These are phyloP conservation scores for Lentinus brumalis DNA, from an alignment of 768 basidiomycete genomes.

Conservation along the genomic window DNA sequence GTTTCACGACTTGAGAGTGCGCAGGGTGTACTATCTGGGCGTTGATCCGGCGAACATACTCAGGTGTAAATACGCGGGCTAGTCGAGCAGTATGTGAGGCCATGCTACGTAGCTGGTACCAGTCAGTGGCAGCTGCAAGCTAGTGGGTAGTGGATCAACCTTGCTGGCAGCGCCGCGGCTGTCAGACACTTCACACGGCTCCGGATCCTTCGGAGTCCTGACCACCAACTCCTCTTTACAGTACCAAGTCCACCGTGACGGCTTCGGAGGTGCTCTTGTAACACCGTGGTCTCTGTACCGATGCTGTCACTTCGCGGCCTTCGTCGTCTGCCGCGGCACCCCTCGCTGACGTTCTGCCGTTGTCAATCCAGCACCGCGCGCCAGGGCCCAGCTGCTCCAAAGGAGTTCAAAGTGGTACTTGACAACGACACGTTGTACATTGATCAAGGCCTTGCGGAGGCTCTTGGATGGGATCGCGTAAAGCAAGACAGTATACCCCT, in stretches of 20 bases:
- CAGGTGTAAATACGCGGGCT: constrained; percentile 31
- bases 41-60: constrained; percentile 29
- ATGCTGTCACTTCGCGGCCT: too few species aligned
- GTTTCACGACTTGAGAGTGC: constrained; percentile 31
- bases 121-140: too few species aligned
- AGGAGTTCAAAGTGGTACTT: constrained; percentile 15
- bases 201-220: too few species aligned
- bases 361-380: background rate
- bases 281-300: too few species aligned
- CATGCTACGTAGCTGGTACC: background rate
- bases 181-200: too few species aligned
- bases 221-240: too few species aligned
- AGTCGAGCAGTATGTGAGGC: constrained; percentile 24
- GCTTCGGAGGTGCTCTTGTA: too few species aligned
- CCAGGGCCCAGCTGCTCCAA: background rate
- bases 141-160: too few species aligned
- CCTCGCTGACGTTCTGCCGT: too few species aligned
- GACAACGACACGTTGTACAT: constrained; percentile 26
- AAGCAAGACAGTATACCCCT: constrained; percentile 3
- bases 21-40: constrained; percentile 37
- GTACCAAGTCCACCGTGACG: too few species aligned
- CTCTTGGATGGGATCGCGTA: constrained; percentile 21
- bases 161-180: too few species aligned
- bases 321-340: too few species aligned
- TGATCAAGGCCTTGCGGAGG: constrained; percentile 20